Conservation (phyloP, 2,329 filamentous ascomycete species). For the Hypoxylon rubiginosum region DNA sequence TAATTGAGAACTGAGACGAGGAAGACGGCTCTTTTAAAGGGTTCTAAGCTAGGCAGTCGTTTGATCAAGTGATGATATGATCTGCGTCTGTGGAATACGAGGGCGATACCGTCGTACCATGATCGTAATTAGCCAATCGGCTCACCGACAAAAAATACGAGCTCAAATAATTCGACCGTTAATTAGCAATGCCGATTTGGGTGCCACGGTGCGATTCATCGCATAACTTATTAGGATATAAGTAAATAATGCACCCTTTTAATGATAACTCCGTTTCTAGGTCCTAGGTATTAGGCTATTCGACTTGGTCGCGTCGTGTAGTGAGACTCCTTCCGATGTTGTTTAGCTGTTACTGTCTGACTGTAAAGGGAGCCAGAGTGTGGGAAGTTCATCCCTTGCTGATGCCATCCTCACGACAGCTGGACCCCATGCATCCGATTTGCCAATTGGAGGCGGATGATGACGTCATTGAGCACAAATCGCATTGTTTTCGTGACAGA, state of each 20-base stretch:
- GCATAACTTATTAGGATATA: not conserved
- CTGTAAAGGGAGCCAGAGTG: not conserved
- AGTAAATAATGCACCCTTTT: not conserved
- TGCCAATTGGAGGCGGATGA: too few relatives aligned
- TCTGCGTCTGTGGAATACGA: slow-evolving; percentile 10
- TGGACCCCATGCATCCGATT: too few relatives aligned
- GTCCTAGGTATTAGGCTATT: not conserved
- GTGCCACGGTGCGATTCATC: slow-evolving; percentile 5
- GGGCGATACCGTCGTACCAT: slow-evolving; percentile 7
- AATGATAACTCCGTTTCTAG: slow-evolving; percentile 19
- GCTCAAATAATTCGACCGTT: not conserved
- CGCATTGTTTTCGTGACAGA: too few relatives aligned
- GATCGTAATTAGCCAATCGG: slow-evolving; percentile 4
- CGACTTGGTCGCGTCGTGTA: not conserved
- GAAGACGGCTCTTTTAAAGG: not conserved
- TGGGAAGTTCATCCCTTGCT: not conserved
- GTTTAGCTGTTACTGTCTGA: not conserved
- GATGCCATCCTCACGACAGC: not conserved
- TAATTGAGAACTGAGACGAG: not conserved
- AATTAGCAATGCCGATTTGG: not conserved
- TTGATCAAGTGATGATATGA: not conserved
- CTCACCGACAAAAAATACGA: slow-evolving; percentile 7
- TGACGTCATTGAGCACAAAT: too few relatives aligned
- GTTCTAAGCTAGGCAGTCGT: not conserved
- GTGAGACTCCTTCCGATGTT: not conserved